Percentiles rank a stretch among this genome's conserved stretches.
Evolutionary conservation across 176 grass and related monocot genomes (phyloP).

Genomic region (Neostapfia colusana): DNA sequence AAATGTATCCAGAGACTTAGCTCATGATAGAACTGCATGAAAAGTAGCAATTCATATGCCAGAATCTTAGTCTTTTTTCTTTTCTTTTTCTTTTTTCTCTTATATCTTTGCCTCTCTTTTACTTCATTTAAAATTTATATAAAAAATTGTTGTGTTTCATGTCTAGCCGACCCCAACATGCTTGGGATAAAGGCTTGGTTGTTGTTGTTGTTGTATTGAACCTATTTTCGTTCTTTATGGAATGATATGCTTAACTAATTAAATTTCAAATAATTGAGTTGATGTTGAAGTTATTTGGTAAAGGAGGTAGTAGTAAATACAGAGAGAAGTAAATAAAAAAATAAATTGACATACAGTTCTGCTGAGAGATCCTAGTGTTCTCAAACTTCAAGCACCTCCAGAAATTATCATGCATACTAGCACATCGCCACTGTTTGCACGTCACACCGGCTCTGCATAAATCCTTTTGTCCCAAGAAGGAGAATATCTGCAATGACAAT

Average conservation of each 20-base stretch:
- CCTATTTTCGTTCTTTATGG: not conserved
- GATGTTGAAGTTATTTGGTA: not conserved
- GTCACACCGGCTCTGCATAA: constrained; percentile 83
- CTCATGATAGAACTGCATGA: too few relatives aligned
- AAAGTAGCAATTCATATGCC: too few relatives aligned
- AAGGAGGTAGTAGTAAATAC: not conserved
- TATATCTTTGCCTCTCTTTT: too few relatives aligned
- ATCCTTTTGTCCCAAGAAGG: constrained; percentile 89
- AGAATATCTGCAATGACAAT: constrained; percentile 75
- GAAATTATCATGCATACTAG: constrained; percentile 82
- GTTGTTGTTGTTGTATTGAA: too few relatives aligned
- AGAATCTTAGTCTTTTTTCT: too few relatives aligned
- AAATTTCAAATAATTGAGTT: not conserved
- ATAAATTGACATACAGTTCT: constrained; percentile 76
- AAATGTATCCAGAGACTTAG: too few relatives aligned
- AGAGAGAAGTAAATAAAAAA: constrained; percentile 22
- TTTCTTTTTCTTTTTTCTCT: too few relatives aligned
- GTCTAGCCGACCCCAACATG: too few relatives aligned
- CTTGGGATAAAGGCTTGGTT: too few relatives aligned
- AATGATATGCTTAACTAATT: not conserved
- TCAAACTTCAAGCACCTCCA: constrained; percentile 90
- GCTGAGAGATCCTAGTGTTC: constrained; percentile 66
- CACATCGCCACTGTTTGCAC: constrained; percentile 79
- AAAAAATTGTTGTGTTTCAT: too few relatives aligned
- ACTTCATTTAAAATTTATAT: too few relatives aligned